A percentile compares a stretch with the other conserved stretches of the same genome.
phyloP scores from a whole-genome alignment of 2,329 filamentous ascomycete genomes.

The Podosphaera xanthii region DNA sequence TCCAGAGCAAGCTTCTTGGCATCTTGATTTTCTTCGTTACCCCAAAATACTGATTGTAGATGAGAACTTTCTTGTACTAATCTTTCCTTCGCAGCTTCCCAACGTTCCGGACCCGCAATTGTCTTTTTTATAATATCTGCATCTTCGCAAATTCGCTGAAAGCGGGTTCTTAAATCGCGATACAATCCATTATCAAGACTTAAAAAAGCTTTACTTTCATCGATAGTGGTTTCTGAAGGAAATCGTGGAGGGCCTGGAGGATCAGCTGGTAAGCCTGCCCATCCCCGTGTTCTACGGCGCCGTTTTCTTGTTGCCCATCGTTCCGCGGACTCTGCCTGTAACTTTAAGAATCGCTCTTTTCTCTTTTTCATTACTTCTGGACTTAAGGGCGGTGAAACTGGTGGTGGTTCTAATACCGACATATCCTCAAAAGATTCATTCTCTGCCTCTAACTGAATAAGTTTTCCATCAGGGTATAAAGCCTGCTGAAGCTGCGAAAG shows the following conservation, averaged over 20 bases:
- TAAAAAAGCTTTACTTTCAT: conserved; percentile 52
- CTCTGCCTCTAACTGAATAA: conserved; percentile 11
- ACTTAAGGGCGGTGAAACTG: conserved; percentile 18
- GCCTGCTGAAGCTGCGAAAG: conserved; percentile 16
- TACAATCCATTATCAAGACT: conserved; percentile 41
- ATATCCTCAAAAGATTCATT: conserved; percentile 12
- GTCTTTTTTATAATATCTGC: conserved; percentile 54
- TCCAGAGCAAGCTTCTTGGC: conserved; percentile 49
- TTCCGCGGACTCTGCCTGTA: conserved; percentile 37
- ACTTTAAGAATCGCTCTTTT: conserved; percentile 27
- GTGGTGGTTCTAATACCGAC: conserved; percentile 7
- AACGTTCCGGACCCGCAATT: conserved; percentile 45
- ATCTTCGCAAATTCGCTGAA: conserved; percentile 46
- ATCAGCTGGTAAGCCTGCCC: conserved; percentile 43
- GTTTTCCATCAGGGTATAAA: conserved; percentile 14
- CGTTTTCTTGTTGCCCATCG: conserved; percentile 41
- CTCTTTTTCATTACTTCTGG: conserved; percentile 27
- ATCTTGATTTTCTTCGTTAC: conserved; percentile 32
- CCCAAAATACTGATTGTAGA: conserved; percentile 37
- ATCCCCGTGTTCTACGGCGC: conserved; percentile 43
- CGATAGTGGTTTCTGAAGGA: conserved; percentile 61
- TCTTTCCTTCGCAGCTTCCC: conserved; percentile 46
- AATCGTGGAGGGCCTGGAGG: conserved; percentile 48
- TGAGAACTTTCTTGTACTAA: conserved; percentile 42
- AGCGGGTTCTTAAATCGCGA: conserved; percentile 38